These are phyloP conservation scores for Trichoderma arundinaceum DNA, from an alignment of 2,329 filamentous ascomycete genomes.

Conservation along the genomic window DNA sequence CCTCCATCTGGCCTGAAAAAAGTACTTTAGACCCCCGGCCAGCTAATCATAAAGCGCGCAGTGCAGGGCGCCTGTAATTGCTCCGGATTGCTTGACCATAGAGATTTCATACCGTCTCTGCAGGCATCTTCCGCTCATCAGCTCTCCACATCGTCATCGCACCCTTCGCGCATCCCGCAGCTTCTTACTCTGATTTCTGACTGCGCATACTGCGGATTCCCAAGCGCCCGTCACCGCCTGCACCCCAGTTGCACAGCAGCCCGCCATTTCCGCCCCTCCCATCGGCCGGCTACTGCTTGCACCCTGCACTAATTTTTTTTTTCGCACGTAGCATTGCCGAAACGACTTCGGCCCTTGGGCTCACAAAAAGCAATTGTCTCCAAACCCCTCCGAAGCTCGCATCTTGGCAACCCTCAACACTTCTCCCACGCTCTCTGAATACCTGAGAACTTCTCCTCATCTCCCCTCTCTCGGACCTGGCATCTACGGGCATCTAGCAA, in stretches of 20 bases:
- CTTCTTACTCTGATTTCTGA: conserved; percentile 11
- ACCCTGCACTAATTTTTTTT: conserved; percentile 9
- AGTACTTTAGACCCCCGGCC: conserved; percentile 9
- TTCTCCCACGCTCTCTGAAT: not conserved
- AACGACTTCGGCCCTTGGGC: conserved; percentile 25
- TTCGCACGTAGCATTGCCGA: conserved; percentile 19
- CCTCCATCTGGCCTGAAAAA: not conserved
- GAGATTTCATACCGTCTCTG: conserved; percentile 12
- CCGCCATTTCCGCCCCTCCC: conserved; percentile 32
- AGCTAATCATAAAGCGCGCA: conserved; percentile 28
- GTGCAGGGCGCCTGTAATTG: not conserved
- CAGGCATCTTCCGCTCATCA: conserved; percentile 17
- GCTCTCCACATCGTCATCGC: conserved; percentile 25
- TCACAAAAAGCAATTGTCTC: conserved; percentile 30
- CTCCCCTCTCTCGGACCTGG: not conserved
- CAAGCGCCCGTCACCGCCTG: conserved; percentile 37
- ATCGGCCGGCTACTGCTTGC: conserved; percentile 17
- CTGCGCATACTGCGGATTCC: conserved; percentile 29
- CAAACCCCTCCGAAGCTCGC: conserved; percentile 28
- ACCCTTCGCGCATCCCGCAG: conserved; percentile 10
- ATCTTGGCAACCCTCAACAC: conserved; percentile 10
- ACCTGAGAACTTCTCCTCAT: not conserved
- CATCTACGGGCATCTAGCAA: not conserved
- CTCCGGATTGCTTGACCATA: not conserved
- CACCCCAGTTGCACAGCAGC: conserved; percentile 32